Percentiles rank a stretch among this genome's conserved stretches.
phyloP scores from a whole-genome alignment of 78 protist species.

The Dictyostelium capitatum region DNA sequence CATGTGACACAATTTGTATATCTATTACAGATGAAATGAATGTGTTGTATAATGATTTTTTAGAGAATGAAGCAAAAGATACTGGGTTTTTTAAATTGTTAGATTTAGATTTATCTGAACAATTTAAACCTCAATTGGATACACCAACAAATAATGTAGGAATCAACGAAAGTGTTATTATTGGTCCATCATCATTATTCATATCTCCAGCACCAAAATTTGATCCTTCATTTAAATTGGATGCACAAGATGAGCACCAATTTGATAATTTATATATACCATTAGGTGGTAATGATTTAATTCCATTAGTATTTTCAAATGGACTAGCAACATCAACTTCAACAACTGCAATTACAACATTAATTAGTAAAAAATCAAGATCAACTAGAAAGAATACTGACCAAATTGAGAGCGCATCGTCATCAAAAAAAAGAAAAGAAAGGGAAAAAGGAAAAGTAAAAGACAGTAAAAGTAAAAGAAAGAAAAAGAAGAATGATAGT shows the following conservation, averaged over 20 bases:
- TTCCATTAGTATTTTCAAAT: too few species aligned
- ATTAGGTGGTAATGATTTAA: too few species aligned
- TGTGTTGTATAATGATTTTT: conserved; percentile 40
- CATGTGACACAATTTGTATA: too few species aligned
- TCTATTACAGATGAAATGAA: conserved; percentile 47
- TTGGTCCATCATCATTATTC: background rate
- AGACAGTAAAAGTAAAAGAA: background rate
- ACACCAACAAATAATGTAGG: background rate
- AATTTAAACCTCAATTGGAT: background rate
- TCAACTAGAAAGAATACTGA: background rate
- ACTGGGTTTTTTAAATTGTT: conserved; percentile 41
- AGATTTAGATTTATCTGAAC: conserved; percentile 2
- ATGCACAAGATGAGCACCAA: background rate
- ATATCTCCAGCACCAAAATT: background rate
- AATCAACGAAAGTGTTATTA: background rate
- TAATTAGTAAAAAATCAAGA: too few species aligned
- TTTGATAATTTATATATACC: conserved; percentile 9
- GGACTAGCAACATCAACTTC: background rate
- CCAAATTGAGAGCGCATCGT: too few species aligned
- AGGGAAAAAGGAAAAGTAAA: too few species aligned
- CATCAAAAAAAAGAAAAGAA: too few species aligned
- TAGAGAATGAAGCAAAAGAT: conserved; percentile 62
- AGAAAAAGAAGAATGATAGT: background rate
- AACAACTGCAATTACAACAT: background rate
- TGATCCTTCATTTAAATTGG: background rate